Percentiles rank a stretch among this genome's conserved stretches.
Evolutionary conservation across 495 filamentous ascomycete genomes (phyloP).

Genomic region (Talaromyces trachyspermus): DNA sequence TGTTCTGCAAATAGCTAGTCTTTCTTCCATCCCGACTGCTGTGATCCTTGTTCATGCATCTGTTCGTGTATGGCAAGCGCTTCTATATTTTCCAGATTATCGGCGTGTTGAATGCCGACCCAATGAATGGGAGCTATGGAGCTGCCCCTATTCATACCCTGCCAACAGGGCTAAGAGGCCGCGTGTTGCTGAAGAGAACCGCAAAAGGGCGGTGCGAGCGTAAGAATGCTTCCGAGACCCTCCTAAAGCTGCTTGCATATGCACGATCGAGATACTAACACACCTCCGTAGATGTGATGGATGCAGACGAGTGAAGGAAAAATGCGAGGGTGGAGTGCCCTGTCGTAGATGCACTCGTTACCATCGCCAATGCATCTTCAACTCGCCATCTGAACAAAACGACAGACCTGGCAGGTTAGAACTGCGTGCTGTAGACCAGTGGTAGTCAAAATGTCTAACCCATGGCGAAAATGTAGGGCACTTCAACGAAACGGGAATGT

Average conservation of each 20-base stretch:
- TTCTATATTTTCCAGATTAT: too few species aligned
- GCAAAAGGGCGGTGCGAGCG: slow-evolving; percentile 43
- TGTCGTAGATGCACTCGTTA: slow-evolving; percentile 43
- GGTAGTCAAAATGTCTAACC: too few species aligned
- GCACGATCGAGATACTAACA: too few species aligned
- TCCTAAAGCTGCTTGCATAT: too few species aligned
- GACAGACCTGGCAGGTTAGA: slow-evolving; percentile 17
- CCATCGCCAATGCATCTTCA: slow-evolving; percentile 42
- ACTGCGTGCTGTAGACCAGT: too few species aligned
- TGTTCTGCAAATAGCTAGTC: too few species aligned
- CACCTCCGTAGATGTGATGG: slow-evolving; percentile 32
- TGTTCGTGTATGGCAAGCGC: too few species aligned
- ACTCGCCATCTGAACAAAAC: slow-evolving; percentile 26
- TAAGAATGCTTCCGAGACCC: slow-evolving; percentile 14
- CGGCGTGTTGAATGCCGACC: too few species aligned
- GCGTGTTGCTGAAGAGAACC: slow-evolving; percentile 42
- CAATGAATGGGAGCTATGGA: not conserved
- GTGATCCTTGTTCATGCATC: too few species aligned
- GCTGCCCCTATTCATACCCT: not conserved
- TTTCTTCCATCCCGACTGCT: too few species aligned
- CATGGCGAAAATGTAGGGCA: slow-evolving; percentile 18
- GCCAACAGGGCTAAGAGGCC: slow-evolving; percentile 27
- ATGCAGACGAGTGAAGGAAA: slow-evolving; percentile 43
- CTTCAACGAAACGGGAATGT: slow-evolving; percentile 29
- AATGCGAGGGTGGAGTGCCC: slow-evolving; percentile 46